Evolutionary conservation across 495 filamentous ascomycete genomes (phyloP).

Genomic region (Trichocladium antarcticum): DNA sequence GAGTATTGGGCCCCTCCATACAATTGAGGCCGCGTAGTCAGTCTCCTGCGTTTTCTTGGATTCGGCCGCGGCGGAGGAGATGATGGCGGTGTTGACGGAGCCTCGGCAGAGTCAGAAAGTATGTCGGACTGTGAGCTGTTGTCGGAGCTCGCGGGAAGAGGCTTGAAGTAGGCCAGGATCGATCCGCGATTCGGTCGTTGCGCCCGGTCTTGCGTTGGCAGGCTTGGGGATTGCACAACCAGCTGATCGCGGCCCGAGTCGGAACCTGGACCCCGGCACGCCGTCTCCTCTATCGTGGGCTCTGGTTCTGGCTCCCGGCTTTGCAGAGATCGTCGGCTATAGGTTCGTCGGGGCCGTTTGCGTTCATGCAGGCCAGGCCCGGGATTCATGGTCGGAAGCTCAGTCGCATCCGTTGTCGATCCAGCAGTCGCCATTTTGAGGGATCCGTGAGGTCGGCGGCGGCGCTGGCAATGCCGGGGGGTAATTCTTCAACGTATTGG

Average conservation of each 20-base stretch:
- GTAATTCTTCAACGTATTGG: no score
- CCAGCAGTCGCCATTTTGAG: background rate
- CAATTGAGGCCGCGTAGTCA: conserved; percentile 24
- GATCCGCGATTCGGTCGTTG: conserved; percentile 25
- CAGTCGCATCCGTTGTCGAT: background rate
- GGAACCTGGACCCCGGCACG: no score
- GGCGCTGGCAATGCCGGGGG: no score
- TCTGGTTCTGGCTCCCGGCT: conserved; percentile 12
- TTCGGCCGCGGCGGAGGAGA: background rate
- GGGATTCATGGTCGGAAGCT: background rate
- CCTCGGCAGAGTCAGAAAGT: background rate
- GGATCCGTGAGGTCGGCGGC: background rate
- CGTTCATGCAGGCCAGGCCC: conserved; percentile 1
- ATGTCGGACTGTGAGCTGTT: conserved; percentile 3
- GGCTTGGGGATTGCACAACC: background rate
- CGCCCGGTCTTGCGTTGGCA: background rate
- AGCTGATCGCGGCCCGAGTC: background rate
- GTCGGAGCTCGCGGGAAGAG: conserved; percentile 13
- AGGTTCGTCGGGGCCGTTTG: conserved; percentile 35
- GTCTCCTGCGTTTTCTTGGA: conserved; percentile 25
- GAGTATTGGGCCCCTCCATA: background rate
- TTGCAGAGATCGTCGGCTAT: conserved; percentile 28
- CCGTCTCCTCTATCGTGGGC: background rate
- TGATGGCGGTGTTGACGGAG: conserved; percentile 5
- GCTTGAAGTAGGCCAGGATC: conserved; percentile 36